Evolutionary conservation across 176 grass and related monocot species (phyloP).

Genomic region (Typha latifolia): DNA sequence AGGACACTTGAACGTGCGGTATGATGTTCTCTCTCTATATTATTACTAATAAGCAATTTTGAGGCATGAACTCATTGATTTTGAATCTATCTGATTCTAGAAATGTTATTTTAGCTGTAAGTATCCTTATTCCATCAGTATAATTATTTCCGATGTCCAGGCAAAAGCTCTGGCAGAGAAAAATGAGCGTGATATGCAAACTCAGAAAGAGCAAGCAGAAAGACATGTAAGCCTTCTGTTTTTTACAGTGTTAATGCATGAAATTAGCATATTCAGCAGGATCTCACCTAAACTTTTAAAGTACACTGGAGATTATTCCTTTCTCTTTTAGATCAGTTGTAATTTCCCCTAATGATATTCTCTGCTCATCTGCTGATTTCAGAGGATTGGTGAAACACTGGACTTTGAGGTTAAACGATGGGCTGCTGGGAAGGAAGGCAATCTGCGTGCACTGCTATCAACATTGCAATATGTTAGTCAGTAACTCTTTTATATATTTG

Average conservation of each 20-base stretch:
- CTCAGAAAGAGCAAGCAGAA: conserved; percentile 67
- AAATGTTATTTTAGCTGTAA: background rate
- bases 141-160: conserved; percentile 14
- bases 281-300: background rate
- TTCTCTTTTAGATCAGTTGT: background rate
- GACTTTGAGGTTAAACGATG: conserved; percentile 95
- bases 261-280: background rate
- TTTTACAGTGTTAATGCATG: background rate
- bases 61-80: background rate
- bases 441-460: conserved; percentile 82
- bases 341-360: too few relatives aligned
- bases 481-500: conserved; percentile 6
- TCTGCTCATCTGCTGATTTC: conserved; percentile 24
- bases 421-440: conserved; percentile 94
- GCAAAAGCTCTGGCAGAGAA: conserved; percentile 79
- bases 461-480: conserved; percentile 87
- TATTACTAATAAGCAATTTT: background rate
- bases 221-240: conserved; percentile 51
- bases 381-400: conserved; percentile 68
- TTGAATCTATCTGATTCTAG: background rate
- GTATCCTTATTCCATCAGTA: background rate
- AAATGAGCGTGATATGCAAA: conserved; percentile 71
- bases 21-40: conserved; percentile 24
- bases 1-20: conserved; percentile 70
- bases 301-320: background rate